Evolutionary conservation across 2,329 filamentous ascomycete species (phyloP), one percentile per base, ranked within the genome.

Genomic region (Fusarium protoensiforme): DNA sequence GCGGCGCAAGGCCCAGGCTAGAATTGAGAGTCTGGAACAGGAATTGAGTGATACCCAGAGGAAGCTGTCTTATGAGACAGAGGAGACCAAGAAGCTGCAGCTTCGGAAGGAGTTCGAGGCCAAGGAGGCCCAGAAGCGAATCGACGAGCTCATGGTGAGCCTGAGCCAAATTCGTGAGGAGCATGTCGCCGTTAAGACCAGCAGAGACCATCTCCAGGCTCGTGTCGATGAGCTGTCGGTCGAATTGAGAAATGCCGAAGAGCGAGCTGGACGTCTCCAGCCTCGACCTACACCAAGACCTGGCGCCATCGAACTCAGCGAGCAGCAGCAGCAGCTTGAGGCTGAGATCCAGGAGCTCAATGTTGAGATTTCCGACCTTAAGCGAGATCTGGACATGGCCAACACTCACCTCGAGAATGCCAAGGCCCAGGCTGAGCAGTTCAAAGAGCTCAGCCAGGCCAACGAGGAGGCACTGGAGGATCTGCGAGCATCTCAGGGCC

Each of bases 91-190:
- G 86, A 96, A 97, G 81, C 85, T 93, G 36, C 88, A 93, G 68
- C 86, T 96, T 59, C 91, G 96, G 65, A 95, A 97, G 78, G 96
- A 98, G 78, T 98, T 94, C 72, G 96, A 99, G 69, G 90, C 92
- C 46, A 92, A 94, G 74, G 94, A 98, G 80, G 92, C 90, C 59
- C 94, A 98, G 81, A 96, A 95, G 82, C 91, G 95, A 60, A 96
- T 98, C 69, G 96, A 99, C 75, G 96, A 98, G 78, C 89, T 99
- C 53, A 92, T 96, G 71, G 87, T 92, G 35, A 96, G 91, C 77
- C 86, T 98, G 43, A 89, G 94, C 75, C 91, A 94, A 69, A 91
- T 92, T 59, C 94, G 96, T 51, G 95, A 98, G 81, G 95, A 98
- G 76, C 89, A 97, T 60, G 91, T 96, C 53, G 92, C 92, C 29